phyloP scores from a whole-genome alignment of 1,284 basidiomycete genomes.

The Malassezia sp. region DNA sequence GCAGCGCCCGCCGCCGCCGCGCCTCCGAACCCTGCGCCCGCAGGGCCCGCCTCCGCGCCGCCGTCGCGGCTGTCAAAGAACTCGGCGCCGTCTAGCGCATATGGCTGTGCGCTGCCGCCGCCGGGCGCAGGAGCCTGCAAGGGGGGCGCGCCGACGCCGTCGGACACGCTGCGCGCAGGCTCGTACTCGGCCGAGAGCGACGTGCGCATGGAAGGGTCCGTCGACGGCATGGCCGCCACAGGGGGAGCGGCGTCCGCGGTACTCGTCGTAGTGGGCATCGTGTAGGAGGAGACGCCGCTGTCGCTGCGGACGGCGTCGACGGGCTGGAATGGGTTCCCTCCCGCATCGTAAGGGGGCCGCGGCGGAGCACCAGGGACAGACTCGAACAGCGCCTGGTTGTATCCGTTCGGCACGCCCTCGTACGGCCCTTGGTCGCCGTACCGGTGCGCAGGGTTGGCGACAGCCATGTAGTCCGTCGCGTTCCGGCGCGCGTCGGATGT shows the following conservation, averaged over 20 bases:
- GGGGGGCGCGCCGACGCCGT: not conserved
- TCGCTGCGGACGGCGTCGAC: no score
- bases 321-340: not conserved
- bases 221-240: not conserved
- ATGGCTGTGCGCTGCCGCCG: not conserved
- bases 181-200: slow-evolving; percentile 10
- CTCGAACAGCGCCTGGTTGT: slow-evolving; percentile 1
- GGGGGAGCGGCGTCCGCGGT: no score
- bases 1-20: no score
- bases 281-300: no score
- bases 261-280: no score
- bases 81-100: no score
- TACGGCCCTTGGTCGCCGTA: slow-evolving; percentile 4
- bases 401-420: slow-evolving; percentile 3
- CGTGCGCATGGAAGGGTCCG: slow-evolving; percentile 2
- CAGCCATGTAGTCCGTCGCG: not conserved
- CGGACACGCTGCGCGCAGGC: not conserved
- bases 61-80: no score
- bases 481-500: not conserved
- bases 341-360: no score
- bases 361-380: slow-evolving; percentile 1
- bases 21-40: no score
- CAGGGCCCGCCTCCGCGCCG: no score
- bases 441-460: no score
- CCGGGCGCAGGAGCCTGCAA: not conserved